phyloP scores from a whole-genome alignment of 768 basidiomycete genomes.

The Russula sp. region DNA sequence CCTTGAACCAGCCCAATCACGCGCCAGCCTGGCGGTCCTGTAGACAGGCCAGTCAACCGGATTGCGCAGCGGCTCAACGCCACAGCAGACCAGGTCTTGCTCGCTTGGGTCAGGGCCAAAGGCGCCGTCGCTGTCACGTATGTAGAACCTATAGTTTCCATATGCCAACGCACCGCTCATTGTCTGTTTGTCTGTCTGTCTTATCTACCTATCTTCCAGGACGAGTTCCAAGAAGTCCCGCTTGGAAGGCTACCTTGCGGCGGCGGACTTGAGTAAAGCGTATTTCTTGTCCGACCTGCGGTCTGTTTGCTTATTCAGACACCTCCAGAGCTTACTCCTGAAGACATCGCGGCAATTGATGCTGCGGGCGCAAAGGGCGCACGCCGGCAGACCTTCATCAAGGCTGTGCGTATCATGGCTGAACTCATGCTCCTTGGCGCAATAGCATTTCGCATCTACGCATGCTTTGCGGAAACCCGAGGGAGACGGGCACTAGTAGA shows the following conservation, averaged over 20 bases:
- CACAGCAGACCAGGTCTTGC: slow-evolving; percentile 58
- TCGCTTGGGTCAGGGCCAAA: slow-evolving; percentile 69
- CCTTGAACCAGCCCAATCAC: slow-evolving; percentile 50
- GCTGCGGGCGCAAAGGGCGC: slow-evolving; percentile 45
- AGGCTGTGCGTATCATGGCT: slow-evolving; percentile 2
- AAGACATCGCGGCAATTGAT: slow-evolving; percentile 53
- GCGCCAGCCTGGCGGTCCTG: slow-evolving; percentile 50
- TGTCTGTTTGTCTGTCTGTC: background rate
- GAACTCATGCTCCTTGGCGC: slow-evolving; percentile 16
- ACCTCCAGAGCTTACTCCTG: slow-evolving; percentile 40
- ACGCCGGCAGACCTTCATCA: slow-evolving; percentile 7
- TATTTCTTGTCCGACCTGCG: background rate
- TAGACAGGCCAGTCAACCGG: slow-evolving; percentile 51
- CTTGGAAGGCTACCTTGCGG: slow-evolving; percentile 59
- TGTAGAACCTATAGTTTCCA: slow-evolving; percentile 4
- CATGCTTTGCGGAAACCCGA: slow-evolving; percentile 2
- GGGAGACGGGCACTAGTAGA: background rate
- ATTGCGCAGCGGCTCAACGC: slow-evolving; percentile 48
- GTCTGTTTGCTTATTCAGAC: background rate
- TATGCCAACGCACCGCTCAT: background rate
- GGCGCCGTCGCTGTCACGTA: slow-evolving; percentile 62
- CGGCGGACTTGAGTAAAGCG: slow-evolving; percentile 55
- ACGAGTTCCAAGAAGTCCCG: slow-evolving; percentile 61
- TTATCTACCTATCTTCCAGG: slow-evolving; percentile 29
- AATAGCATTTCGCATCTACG: slow-evolving; percentile 8